Base-by-base conservation (phyloP, 768 basidiomycete species). In the Ephemerocybe angulata region DNA sequence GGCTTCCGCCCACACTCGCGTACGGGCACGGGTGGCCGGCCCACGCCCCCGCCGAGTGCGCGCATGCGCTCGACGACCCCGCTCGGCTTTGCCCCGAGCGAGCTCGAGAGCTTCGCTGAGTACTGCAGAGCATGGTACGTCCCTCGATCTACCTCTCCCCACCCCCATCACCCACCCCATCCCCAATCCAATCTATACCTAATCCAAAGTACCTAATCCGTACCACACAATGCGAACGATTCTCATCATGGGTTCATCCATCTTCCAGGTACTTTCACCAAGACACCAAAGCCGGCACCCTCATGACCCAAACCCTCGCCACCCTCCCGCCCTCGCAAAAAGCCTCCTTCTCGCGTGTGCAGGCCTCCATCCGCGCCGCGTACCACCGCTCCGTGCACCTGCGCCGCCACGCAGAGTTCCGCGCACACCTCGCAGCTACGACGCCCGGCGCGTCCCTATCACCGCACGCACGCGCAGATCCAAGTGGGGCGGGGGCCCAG, bases 321-420 rank as follows among this genome's bases (percentile, higher is more conserved):
- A 86, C 85, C 30, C 78, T 93, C 3, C 87, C 88, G 6, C 82
- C 91, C 2, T 85, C 89, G 0, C 92, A 95, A 61, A 86, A 90
- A 54, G 90, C 93, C 8, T 87, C 90, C 1, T 96, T 88, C 67
- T 87, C 90, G 21, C 85, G 90, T 55, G 70, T 95, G 19, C 93
- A 96, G 67, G 87, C 92, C 1, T 88, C 88, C 19, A 86, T 94
- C 25, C 85, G 93, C 40, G 85, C 91, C 37, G 85, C 86, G 42
- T 94, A 87, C 64, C 93, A 96, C 68, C 83, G 85, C 48, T 88
- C 84, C 56, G 80, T 92, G 59, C 87, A 87, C 58, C 81, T 83
- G 33, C 79, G 91, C 31, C 78, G 87, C 49, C 82, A 86, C 55
- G 87, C 91, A 17, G 92, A 94, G 65, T 93, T 92, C 68, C 88